phyloP scores from a whole-genome alignment of 2,329 filamentous ascomycete genomes.

The Paecilomyces sp. region DNA sequence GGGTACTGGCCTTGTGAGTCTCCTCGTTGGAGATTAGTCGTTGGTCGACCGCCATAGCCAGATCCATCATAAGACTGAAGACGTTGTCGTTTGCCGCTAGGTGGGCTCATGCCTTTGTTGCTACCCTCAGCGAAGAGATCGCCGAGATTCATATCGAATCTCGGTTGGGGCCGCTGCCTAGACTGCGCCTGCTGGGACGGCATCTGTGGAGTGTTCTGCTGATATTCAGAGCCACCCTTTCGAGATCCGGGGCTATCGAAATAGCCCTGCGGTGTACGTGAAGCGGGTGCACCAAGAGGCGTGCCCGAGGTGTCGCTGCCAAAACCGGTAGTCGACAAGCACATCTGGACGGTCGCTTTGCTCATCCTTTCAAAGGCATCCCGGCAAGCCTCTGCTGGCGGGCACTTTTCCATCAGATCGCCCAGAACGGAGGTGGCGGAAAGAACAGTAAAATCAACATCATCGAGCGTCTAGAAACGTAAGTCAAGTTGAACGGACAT shows the following conservation, averaged over 20 bases:
- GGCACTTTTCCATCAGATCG: constrained; percentile 89
- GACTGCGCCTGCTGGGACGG: constrained; percentile 24
- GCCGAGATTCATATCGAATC: constrained; percentile 52
- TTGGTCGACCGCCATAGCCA: constrained; percentile 16
- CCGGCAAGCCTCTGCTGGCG: constrained; percentile 86
- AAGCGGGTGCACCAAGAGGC: constrained; percentile 10
- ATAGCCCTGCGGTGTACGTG: constrained; percentile 8
- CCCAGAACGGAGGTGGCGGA: constrained; percentile 87
- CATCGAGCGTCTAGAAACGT: constrained; percentile 64
- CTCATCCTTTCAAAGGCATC: constrained; percentile 94
- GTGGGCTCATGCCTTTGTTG: constrained; percentile 27
- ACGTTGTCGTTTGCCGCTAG: constrained; percentile 18
- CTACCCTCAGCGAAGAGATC: constrained; percentile 44
- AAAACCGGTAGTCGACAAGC: constrained; percentile 77
- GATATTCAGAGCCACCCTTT: constrained; percentile 12
- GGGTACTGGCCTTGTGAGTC: constrained; percentile 14
- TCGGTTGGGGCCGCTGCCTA: constrained; percentile 41
- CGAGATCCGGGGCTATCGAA: constrained; percentile 11
- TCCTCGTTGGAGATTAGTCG: constrained; percentile 16
- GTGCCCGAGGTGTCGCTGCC: constrained; percentile 41
- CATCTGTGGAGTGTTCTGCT: constrained; percentile 16
- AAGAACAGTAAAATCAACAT: constrained; percentile 94
- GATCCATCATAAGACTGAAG: constrained; percentile 17
- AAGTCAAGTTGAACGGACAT: constrained; percentile 6
- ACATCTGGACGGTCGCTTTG: constrained; percentile 93